Conservation (phyloP, 805 yeast species). For the Cyberlindnera misumaiensis region DNA sequence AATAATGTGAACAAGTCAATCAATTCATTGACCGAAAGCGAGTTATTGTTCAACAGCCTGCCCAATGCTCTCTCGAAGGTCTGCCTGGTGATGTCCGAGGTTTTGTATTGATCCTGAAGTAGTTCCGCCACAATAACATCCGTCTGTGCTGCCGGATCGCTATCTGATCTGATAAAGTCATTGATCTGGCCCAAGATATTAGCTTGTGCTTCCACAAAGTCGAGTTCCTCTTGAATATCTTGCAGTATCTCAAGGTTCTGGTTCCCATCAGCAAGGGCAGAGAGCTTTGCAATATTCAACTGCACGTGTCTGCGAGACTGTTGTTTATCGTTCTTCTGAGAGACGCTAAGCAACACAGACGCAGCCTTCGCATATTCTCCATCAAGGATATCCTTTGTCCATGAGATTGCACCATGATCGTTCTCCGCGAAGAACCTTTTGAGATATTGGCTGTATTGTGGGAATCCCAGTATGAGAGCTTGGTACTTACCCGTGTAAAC, state of each 20-base stretch:
- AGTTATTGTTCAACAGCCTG: conserved; percentile 31
- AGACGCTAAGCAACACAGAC: conserved; percentile 35
- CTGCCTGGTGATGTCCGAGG: conserved; percentile 15
- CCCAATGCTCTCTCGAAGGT: conserved; percentile 22
- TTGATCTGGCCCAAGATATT: conserved; percentile 26
- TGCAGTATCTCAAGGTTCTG: conserved; percentile 25
- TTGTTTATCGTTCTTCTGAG: conserved; percentile 34
- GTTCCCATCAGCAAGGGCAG: conserved; percentile 32
- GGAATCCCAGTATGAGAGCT: conserved; percentile 49
- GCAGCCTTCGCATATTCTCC: conserved; percentile 47
- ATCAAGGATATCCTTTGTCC: conserved; percentile 62
- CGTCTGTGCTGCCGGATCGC: conserved; percentile 21
- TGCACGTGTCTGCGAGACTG: conserved; percentile 45
- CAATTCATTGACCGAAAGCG: conserved; percentile 38
- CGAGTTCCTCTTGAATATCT: conserved; percentile 45
- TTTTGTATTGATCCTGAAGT: conserved; percentile 17
- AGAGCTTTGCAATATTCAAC: conserved; percentile 65
- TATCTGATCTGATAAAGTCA: conserved; percentile 25
- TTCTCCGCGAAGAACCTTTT: conserved; percentile 44
- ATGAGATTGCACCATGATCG: conserved; percentile 50
- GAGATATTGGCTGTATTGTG: conserved; percentile 42
- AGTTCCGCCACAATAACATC: conserved; percentile 20
- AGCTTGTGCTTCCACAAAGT: conserved; percentile 43
- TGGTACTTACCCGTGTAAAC: conserved; percentile 45
- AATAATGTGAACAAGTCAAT: conserved; percentile 46